Conservation (phyloP, 805 yeast species). For the Danielia reshetovae region DNA sequence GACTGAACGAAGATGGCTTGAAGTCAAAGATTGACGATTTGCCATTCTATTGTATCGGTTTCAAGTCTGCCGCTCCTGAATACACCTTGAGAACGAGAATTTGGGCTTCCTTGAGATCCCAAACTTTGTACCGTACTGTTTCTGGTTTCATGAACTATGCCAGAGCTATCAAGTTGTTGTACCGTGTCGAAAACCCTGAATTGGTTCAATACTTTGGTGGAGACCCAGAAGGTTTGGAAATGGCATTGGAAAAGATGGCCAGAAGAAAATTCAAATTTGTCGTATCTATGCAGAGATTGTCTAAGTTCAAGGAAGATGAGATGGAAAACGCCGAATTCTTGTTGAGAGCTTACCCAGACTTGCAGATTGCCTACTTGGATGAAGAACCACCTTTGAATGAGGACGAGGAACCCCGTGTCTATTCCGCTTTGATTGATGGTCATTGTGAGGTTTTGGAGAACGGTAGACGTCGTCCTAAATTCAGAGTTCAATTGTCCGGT, state of each 20-base stretch:
- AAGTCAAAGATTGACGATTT: slow-evolving; percentile 71
- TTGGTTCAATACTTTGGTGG: slow-evolving; percentile 98
- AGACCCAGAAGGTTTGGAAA: slow-evolving; percentile 92
- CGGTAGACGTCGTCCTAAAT: slow-evolving; percentile 53
- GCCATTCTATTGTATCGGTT: slow-evolving; percentile 45
- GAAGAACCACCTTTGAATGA: slow-evolving; percentile 49
- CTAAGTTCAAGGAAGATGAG: slow-evolving; percentile 52
- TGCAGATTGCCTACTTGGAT: slow-evolving; percentile 61
- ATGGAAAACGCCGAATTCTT: slow-evolving; percentile 55
- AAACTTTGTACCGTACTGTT: slow-evolving; percentile 44
- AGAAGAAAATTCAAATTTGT: slow-evolving; percentile 61
- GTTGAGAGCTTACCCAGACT: slow-evolving; percentile 62
- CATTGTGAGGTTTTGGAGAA: slow-evolving; percentile 55
- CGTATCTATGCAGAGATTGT: slow-evolving; percentile 61
- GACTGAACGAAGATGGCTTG: slow-evolving; percentile 54
- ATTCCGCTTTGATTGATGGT: slow-evolving; percentile 70
- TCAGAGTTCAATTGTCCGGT: slow-evolving; percentile 65
- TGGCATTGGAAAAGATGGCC: slow-evolving; percentile 79
- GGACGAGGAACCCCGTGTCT: slow-evolving; percentile 50
- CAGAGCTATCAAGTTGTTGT: slow-evolving; percentile 42
- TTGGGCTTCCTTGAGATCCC: slow-evolving; percentile 47
- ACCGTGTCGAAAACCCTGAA: slow-evolving; percentile 46
- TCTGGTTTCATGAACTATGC: slow-evolving; percentile 47
- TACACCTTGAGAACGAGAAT: slow-evolving; percentile 44
- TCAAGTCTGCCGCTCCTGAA: slow-evolving; percentile 46